Percentiles rank a stretch among this genome's conserved stretches.
Evolutionary conservation across 2,329 filamentous ascomycete species (phyloP).

Genomic region (Penicillium sp.): DNA sequence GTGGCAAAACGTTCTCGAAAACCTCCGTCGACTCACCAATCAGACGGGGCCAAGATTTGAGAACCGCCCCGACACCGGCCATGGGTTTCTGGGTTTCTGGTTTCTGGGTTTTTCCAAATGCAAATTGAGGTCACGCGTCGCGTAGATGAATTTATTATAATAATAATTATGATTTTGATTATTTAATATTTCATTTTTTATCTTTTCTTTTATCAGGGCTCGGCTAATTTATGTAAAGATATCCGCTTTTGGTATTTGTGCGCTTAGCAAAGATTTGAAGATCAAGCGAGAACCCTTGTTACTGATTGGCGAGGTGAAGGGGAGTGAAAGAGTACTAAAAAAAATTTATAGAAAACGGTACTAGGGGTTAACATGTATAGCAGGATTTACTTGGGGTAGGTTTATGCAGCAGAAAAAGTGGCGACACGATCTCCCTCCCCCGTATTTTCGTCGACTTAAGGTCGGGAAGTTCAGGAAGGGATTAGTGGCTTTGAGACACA

Average conservation of each 20-base stretch:
- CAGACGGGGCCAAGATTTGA: constrained; percentile 1
- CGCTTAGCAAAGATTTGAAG: neutral
- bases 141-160: neutral
- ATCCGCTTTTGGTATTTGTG: neutral
- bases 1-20: constrained; percentile 38
- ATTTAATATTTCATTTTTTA: constrained; percentile 2
- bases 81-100: constrained; percentile 11
- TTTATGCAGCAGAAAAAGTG: constrained; percentile 13
- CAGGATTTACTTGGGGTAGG: neutral
- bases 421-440: constrained; percentile 22
- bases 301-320: no score
- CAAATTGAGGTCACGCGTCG: constrained; percentile 13
- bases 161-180: constrained; percentile 5
- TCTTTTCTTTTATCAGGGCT: constrained; percentile 3
- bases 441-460: constrained; percentile 20
- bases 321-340: neutral
- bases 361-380: neutral
- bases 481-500: constrained; percentile 11
- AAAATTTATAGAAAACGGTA: neutral
- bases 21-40: constrained; percentile 13
- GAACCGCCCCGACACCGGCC: constrained; percentile 30
- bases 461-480: constrained; percentile 36
- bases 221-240: constrained; percentile 2
- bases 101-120: constrained; percentile 1
- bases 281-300: neutral